Evolutionary conservation across 164 flowering plant species (phyloP), one percentile per base, ranked within the genome.

Genomic region (Chimonanthus salicifolius): DNA sequence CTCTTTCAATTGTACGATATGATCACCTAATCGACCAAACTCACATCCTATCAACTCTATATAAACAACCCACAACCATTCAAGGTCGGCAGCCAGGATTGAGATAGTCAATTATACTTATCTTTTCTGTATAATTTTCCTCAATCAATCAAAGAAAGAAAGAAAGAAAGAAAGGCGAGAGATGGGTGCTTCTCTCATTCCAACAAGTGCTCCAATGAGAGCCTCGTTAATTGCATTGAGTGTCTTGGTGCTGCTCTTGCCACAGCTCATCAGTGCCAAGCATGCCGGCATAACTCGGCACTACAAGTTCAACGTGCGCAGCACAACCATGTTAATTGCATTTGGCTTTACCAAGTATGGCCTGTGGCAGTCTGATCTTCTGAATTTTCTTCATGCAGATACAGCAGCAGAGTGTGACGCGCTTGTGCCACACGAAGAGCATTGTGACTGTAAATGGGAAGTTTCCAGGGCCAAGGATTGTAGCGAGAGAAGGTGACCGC

Each of bases 341-440:
- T 18, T 63, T 63, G 18, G 18, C 16, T 63, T 5, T 16, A 6
- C 10, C 7, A 18, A 63, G 44, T 18, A 21, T 6, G 11, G 3
- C 11, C 8, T 47, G 16, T 6, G 5, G 1, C 60, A 9, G 2
- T 54, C 60, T 54, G 16, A 54, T 54, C 15, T 69, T 70, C 44
- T 70, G 18, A 15, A 3, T 43, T 58, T 9, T 50, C 11, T 3
- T 64, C 62, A 45, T 74, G 51, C 81, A 90, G 94, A 83, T 90
- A n/a, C 74, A 77, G 75, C 9, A 80, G 81, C 79, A 84, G 49
- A 88, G 85, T 47, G 82, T 86, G 67, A 87, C 88, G 8, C 76
- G 94, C 48, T 51, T 90, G 72, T 90, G 94, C 81, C 86, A 85
- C 58, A 86, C 88, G 0, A 90, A 84, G 85, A 86, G 82, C 77